Conservation (phyloP, 306 rosid species). For the Cucumis hystrix region DNA sequence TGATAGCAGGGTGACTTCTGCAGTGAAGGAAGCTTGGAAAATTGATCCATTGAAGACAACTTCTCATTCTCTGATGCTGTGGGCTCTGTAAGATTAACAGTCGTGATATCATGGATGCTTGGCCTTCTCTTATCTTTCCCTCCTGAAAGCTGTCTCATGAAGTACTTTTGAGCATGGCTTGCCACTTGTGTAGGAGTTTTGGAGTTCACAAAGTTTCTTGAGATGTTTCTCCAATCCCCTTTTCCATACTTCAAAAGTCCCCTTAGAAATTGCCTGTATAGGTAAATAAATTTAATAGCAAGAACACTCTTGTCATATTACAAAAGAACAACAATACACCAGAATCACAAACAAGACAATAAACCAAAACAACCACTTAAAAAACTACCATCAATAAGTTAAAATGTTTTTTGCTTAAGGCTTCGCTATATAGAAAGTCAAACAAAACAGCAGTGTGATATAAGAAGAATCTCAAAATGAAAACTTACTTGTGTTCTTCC, state of each 20-base stretch:
- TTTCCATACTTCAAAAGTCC: slow-evolving; percentile 80
- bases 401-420: not conserved
- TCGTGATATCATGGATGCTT: slow-evolving; percentile 89
- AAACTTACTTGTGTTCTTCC: slow-evolving; percentile 75
- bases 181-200: slow-evolving; percentile 53
- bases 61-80: slow-evolving; percentile 22
- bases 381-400: not conserved
- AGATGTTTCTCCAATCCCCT: slow-evolving; percentile 92
- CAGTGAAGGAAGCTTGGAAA: slow-evolving; percentile 22
- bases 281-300: not conserved
- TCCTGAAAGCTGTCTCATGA: slow-evolving; percentile 71
- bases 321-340: not conserved
- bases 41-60: slow-evolving; percentile 15
- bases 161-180: slow-evolving; percentile 77
- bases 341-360: not conserved
- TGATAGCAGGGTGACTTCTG: slow-evolving; percentile 36
- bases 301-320: not conserved
- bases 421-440: not conserved
- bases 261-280: slow-evolving; percentile 62
- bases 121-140: slow-evolving; percentile 85
- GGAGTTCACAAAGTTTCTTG: slow-evolving; percentile 60
- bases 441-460: not conserved
- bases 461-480: not conserved
- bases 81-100: slow-evolving; percentile 46
- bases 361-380: not conserved